Base-by-base conservation (phyloP, 2,329 filamentous ascomycete species). In the Parasarocladium wereldwijsianum region DNA sequence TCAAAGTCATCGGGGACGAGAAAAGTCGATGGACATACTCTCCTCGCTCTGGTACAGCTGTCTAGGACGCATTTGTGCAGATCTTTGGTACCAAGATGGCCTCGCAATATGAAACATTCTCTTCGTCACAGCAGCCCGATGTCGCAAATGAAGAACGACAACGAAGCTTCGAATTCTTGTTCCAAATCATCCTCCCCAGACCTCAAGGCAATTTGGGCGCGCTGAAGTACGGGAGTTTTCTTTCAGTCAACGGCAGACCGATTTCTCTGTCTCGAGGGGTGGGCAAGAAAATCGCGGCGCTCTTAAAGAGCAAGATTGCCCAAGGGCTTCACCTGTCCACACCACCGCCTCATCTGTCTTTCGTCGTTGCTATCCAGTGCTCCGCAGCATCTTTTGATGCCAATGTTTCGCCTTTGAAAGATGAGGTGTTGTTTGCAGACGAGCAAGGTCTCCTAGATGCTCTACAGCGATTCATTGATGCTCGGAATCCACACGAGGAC, bases 361-460 rank as follows among this genome's bases (percentile, higher is more conserved):
- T 84, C 23, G 61, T 61, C 23, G 49, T 86, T 21, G 66, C 72
- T 33, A 70, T 86, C 17, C 47, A 46, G 10, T 85, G 77, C 42
- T 64, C 70, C 0, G 44, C 55, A 1, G 62, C 62, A 17, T 73
- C 60, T 34, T 86, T 86, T 41, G 80, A 86, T 49, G 58, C 64
- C 2, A 86, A 85, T 39, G 51, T 85, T 5, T 72, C 83, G 35
- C 69, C 78, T 4, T 58, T 70, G 4, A 86, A 86, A 44, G 71
- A 82, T 33, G 70, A 83, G 40, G 63, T 86, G 2, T 43, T 83
- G 1, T 84, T 86, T 42, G 57, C 56, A 4, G 57, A 81, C 29
- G 65, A 74, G 36, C 27, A 47, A 3, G 28, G 31, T 3, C 25
- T 70, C 0, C 37, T 69, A 2, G 40, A 52, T n/a, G 47, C 57